A percentile compares a stretch with the other conserved stretches of the same genome.
Conservation (phyloP, 2,329 filamentous ascomycete species). For the Venturia pyrina region DNA sequence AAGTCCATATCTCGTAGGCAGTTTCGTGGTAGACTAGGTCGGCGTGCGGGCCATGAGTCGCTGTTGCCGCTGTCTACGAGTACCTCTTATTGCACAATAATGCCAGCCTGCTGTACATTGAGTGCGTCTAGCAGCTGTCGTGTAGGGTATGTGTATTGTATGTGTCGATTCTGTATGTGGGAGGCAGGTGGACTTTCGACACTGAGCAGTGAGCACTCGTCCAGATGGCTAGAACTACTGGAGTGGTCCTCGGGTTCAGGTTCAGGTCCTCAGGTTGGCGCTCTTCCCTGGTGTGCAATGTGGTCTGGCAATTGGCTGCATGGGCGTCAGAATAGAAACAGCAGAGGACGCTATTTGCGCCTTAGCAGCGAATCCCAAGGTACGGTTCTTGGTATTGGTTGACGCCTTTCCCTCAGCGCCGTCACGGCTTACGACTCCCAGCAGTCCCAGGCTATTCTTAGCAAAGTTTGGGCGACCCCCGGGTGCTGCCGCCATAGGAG, state of each 20-base stretch:
- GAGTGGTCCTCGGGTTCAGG: no score
- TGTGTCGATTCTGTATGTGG: not conserved
- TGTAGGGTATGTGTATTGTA: not conserved
- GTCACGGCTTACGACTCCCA: not conserved
- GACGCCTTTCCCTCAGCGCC: not conserved
- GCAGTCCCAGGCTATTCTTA: not conserved
- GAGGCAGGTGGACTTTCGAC: not conserved
- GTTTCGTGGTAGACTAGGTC: not conserved
- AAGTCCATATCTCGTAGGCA: constrained; percentile 10
- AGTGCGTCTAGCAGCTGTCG: not conserved
- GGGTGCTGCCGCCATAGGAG: not conserved
- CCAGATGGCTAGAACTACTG: no score
- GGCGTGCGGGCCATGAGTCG: not conserved
- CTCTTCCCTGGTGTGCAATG: not conserved
- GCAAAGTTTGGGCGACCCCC: not conserved
- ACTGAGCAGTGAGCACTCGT: no score
- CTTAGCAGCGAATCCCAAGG: not conserved
- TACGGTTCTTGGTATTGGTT: not conserved
- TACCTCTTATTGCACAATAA: not conserved
- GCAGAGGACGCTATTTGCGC: not conserved
- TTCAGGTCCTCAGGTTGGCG: not conserved
- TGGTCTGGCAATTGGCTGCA: not conserved
- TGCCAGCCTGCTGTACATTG: not conserved
- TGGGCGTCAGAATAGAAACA: not conserved
- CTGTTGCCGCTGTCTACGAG: not conserved